These are phyloP conservation scores for Meyerozyma athensensis DNA, from an alignment of 1,139 yeast genomes.

Conservation along the genomic window DNA sequence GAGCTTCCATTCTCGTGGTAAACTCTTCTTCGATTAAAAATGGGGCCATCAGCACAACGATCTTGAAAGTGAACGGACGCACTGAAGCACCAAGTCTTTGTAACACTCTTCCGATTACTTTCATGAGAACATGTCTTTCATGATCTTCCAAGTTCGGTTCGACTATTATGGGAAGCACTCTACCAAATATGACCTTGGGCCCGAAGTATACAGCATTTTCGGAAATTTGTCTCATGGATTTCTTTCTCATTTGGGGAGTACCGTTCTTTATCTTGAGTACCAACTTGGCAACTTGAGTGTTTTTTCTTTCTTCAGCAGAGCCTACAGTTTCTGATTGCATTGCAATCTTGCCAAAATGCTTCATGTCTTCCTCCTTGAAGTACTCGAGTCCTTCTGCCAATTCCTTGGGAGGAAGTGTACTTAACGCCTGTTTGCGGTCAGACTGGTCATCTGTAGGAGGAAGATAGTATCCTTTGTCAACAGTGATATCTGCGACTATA, in stretches of 20 bases:
- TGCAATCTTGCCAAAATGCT: slow-evolving; percentile 64
- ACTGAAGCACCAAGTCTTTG: slow-evolving; percentile 60
- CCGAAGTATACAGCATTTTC: slow-evolving; percentile 66
- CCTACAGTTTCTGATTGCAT: slow-evolving; percentile 26
- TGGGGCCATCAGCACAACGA: slow-evolving; percentile 74
- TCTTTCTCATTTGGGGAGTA: slow-evolving; percentile 58
- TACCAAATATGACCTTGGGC: slow-evolving; percentile 62
- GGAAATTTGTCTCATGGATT: slow-evolving; percentile 64
- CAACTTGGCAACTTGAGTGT: slow-evolving; percentile 58
- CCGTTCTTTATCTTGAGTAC: slow-evolving; percentile 78
- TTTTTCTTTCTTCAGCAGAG: slow-evolving; percentile 51
- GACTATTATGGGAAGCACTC: slow-evolving; percentile 66
- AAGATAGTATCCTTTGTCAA: slow-evolving; percentile 20
- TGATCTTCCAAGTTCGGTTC: slow-evolving; percentile 75
- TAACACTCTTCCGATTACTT: slow-evolving; percentile 66
- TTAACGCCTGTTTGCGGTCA: slow-evolving; percentile 17
- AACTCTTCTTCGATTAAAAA: slow-evolving; percentile 75
- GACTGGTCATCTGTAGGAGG: slow-evolving; percentile 21
- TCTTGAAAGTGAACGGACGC: slow-evolving; percentile 69
- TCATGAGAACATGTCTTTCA: slow-evolving; percentile 78
- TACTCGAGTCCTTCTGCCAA: slow-evolving; percentile 51
- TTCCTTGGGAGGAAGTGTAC: slow-evolving; percentile 41
- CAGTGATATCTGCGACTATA: slow-evolving; percentile 30
- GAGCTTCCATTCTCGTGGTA: slow-evolving; percentile 68
- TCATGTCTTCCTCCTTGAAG: slow-evolving; percentile 68